Evolutionary conservation across 768 basidiomycete species (phyloP).

Genomic region (Neoboletus subvelutipes): DNA sequence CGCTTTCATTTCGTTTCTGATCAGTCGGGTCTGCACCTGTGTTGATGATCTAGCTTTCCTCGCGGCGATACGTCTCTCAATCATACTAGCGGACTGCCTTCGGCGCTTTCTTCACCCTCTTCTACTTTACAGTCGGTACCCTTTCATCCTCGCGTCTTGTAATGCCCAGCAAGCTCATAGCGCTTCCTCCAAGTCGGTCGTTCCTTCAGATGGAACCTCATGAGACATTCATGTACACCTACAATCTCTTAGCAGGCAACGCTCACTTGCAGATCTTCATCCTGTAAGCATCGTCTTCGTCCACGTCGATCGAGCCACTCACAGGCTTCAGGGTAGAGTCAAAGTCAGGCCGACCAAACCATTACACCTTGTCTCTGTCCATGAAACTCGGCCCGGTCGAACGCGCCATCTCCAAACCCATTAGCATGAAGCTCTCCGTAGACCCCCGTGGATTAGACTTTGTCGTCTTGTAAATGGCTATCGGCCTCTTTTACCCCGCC

Average conservation of each 20-base stretch:
- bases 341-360: slow-evolving; percentile 22
- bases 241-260: slow-evolving; percentile 43
- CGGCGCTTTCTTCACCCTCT: background rate
- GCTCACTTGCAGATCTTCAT: slow-evolving; percentile 51
- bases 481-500: background rate
- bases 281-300: slow-evolving; percentile 39
- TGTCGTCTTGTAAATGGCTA: slow-evolving; percentile 53
- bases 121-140: slow-evolving; percentile 12
- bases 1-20: background rate
- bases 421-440: slow-evolving; percentile 44
- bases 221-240: slow-evolving; percentile 41
- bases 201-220: slow-evolving; percentile 26
- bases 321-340: slow-evolving; percentile 32
- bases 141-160: background rate
- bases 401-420: slow-evolving; percentile 49
- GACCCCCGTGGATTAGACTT: slow-evolving; percentile 59
- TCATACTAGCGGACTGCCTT: slow-evolving; percentile 8
- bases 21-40: background rate
- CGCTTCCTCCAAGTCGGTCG: slow-evolving; percentile 14
- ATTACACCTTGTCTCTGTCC: slow-evolving; percentile 54
- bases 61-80: slow-evolving; percentile 6
- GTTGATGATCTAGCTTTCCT: background rate
- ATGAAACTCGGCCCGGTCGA: slow-evolving; percentile 56
- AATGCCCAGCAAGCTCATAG: slow-evolving; percentile 11
- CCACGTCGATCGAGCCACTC: background rate